Base-by-base conservation (phyloP, 148 eudicot genomes). In the Dianthus caryophyllus region DNA sequence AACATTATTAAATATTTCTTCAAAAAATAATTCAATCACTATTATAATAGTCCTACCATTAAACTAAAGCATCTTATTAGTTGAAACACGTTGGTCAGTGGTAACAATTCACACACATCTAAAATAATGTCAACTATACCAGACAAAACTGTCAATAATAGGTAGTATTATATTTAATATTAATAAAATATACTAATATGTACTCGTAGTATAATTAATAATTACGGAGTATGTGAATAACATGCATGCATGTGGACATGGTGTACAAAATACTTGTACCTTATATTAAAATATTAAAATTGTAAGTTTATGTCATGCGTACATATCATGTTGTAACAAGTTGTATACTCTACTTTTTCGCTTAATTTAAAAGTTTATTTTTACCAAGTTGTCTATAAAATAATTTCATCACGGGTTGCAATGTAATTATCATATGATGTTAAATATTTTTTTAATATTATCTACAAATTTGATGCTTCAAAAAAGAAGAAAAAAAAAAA, bases 231-330 rank as follows among this genome's bases (percentile, higher is more conserved):
- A 10, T 21, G 57, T 18, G 57, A 53, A 53, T 53, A 53, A 22
- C 57, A 22, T 53, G 57, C 57, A 24, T 53, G 57, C 57, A 53
- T 53, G 57, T 53, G 57, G 14, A 53, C 57, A 53, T 24, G 57
- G 29, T 53, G 18, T 13, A 48, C 38, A 20, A 48, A 48, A 48
- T 15, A 16, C 21, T 16, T 48, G 5, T 9, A 48, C 6, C 1
- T 18, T 5, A 6, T 4, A 41, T 3, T 41, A 41, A 9, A 41
- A 41, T 41, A 41, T 9, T 9, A 41, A 57, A 41, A 16, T 57
- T 57, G 61, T 57, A 57, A 13, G 33, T 16, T 31, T 58, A 30
- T 58, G 41, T 58, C 62, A 58, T 30, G 39, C 22, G 16, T 58
- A 60, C 58, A 53, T 53, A 30, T 53, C 58, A 53, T 53, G 58